Conservation (phyloP, 176 grass and related monocot genomes). For the Tillandsia leiboldiana region DNA sequence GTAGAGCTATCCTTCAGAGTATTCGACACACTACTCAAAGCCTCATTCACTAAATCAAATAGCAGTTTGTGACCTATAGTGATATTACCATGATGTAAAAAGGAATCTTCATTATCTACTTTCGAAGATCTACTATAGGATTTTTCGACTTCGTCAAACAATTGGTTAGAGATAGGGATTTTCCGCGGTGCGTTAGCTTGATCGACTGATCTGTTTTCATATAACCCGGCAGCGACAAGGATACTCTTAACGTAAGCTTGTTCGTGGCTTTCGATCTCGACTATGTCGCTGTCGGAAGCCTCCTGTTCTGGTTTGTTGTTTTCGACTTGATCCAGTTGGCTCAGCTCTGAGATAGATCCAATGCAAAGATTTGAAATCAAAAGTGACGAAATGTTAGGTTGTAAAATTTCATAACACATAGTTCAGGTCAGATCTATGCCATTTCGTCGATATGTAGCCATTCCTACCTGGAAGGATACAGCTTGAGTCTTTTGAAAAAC, state of each 20-base stretch:
- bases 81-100: background rate
- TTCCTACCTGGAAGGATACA: conserved; percentile 37
- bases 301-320: conserved; percentile 12
- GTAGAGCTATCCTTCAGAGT: conserved; percentile 16
- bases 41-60: conserved; percentile 67
- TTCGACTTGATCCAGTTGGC: conserved; percentile 25
- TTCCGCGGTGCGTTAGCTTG: conserved; percentile 9
- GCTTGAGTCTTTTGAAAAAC: conserved; percentile 25
- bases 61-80: conserved; percentile 27
- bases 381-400: too few relatives aligned
- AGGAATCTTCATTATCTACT: conserved; percentile 10
- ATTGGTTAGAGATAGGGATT: conserved; percentile 17
- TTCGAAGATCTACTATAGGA: conserved; percentile 23
- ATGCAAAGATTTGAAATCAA: background rate
- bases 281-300: conserved; percentile 9
- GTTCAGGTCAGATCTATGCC: too few relatives aligned
- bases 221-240: conserved; percentile 51
- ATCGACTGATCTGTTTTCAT: conserved; percentile 22
- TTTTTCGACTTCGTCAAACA: conserved; percentile 60
- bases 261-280: conserved; percentile 25
- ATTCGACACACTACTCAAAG: conserved; percentile 24
- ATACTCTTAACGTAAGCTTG: conserved; percentile 38
- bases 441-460: background rate
- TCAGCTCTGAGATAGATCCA: conserved; percentile 12
- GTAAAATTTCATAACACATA: too few relatives aligned